A percentile compares a stretch with the other conserved stretches of the same genome.
Evolutionary conservation across 345 rosid genomes (phyloP).

Genomic region (Reutealis trisperma): DNA sequence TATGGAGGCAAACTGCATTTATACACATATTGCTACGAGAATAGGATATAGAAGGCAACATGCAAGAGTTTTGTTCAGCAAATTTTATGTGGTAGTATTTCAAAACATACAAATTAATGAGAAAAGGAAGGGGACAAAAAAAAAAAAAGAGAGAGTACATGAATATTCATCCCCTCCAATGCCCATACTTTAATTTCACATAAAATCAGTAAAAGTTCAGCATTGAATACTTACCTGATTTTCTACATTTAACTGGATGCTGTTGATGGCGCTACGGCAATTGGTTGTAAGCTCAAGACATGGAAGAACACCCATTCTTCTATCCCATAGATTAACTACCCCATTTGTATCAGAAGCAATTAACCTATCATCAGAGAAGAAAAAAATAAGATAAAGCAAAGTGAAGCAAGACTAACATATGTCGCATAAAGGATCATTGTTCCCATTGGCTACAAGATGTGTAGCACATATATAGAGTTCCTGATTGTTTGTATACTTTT

Average conservation of each 20-base stretch:
- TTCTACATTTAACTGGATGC: constrained; percentile 60
- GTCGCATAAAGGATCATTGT: background rate
- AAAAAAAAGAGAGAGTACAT: background rate
- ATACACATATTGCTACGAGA: background rate
- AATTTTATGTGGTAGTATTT: background rate
- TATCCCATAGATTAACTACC: constrained; percentile 76
- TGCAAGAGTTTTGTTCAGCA: background rate
- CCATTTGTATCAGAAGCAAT: constrained; percentile 77
- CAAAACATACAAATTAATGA: background rate
- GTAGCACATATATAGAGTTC: background rate
- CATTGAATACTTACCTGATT: constrained; percentile 59
- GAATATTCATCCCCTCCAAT: background rate
- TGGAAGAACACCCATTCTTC: constrained; percentile 63
- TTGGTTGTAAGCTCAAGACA: constrained; percentile 60
- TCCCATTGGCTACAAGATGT: background rate
- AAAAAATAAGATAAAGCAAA: background rate
- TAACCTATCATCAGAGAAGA: constrained; percentile 44
- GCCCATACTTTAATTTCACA: constrained; percentile 1
- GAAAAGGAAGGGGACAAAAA: background rate
- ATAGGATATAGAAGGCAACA: background rate
- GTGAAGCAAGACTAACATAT: background rate
- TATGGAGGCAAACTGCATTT: background rate
- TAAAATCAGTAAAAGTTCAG: background rate
- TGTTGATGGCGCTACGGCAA: constrained; percentile 49
- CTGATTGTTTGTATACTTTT: background rate